Conservation (phyloP, 768 basidiomycete species). For the Suillus variegatus region DNA sequence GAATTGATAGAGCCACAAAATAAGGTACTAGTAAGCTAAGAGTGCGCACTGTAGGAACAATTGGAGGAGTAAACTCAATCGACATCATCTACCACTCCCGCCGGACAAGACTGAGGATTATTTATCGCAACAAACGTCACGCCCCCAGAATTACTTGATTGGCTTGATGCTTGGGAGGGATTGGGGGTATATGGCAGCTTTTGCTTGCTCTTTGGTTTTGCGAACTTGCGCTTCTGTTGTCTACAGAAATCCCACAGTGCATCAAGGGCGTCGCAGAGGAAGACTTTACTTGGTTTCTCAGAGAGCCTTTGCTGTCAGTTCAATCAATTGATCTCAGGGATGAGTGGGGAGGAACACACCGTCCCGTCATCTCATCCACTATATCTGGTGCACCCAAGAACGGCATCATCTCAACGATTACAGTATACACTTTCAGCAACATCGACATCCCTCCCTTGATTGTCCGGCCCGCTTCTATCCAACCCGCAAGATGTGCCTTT, state of each 20-base stretch:
- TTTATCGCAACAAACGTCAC: constrained; percentile 13
- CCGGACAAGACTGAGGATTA: constrained; percentile 2
- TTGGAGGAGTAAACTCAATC: constrained; percentile 23
- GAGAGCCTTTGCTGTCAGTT: constrained; percentile 39
- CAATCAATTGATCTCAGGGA: background rate
- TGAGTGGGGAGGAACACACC: constrained; percentile 37
- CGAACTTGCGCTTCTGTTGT: constrained; percentile 41
- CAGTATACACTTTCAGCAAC: constrained; percentile 43
- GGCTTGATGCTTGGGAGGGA: background rate
- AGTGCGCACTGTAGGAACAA: constrained; percentile 10
- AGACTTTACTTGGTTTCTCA: constrained; percentile 54
- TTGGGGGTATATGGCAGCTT: background rate
- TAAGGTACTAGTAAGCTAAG: constrained; percentile 18
- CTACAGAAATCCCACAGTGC: constrained; percentile 50
- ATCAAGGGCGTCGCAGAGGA: constrained; percentile 54
- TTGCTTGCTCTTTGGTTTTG: constrained; percentile 20
- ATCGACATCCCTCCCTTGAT: constrained; percentile 42
- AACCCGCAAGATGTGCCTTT: constrained; percentile 58
- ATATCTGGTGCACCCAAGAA: constrained; percentile 53
- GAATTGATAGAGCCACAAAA: background rate
- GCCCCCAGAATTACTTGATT: constrained; percentile 7
- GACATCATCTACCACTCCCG: constrained; percentile 32
- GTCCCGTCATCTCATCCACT: constrained; percentile 54
- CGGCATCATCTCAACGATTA: constrained; percentile 55
- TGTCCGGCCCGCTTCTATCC: constrained; percentile 42